A percentile compares a stretch with the other conserved stretches of the same genome.
Conservation (phyloP, 2,329 filamentous ascomycete species). For the Colletotrichum spinosum region DNA sequence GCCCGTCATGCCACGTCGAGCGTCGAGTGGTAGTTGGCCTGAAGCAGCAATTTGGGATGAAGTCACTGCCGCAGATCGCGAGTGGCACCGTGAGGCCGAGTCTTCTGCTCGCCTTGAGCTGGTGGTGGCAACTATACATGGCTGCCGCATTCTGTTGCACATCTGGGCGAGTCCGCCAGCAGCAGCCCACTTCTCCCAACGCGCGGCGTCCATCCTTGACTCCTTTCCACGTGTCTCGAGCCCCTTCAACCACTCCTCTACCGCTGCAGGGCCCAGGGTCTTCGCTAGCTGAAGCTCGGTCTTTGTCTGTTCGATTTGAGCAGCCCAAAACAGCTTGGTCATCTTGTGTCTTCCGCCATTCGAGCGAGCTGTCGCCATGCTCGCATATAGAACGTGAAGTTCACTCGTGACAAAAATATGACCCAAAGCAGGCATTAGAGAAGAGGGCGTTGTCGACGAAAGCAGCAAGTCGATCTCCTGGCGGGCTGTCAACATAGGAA, state of each 20-base stretch:
- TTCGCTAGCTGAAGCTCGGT: conserved; percentile 73
- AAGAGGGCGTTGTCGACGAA: conserved; percentile 68
- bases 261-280: conserved; percentile 73
- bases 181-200: conserved; percentile 81
- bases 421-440: conserved; percentile 75
- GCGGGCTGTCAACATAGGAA: conserved; percentile 40
- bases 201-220: conserved; percentile 68
- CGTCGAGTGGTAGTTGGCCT: too few relatives aligned
- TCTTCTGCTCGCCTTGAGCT: background rate
- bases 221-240: conserved; percentile 73
- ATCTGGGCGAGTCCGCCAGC: conserved; percentile 56
- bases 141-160: conserved; percentile 39
- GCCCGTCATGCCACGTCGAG: background rate
- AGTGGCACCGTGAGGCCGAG: too few relatives aligned
- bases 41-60: too few relatives aligned
- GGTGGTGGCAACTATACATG: too few relatives aligned
- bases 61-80: too few relatives aligned
- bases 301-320: conserved; percentile 71
- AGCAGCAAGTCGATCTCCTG: conserved; percentile 79
- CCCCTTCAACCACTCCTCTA: conserved; percentile 84
- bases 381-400: conserved; percentile 69
- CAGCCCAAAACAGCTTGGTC: conserved; percentile 72
- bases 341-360: conserved; percentile 61
- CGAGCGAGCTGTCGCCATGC: conserved; percentile 63
- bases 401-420: conserved; percentile 74